These are phyloP conservation scores for Musa schizocarpa DNA, from an alignment of 176 grass and related monocot genomes.

Conservation along the genomic window DNA sequence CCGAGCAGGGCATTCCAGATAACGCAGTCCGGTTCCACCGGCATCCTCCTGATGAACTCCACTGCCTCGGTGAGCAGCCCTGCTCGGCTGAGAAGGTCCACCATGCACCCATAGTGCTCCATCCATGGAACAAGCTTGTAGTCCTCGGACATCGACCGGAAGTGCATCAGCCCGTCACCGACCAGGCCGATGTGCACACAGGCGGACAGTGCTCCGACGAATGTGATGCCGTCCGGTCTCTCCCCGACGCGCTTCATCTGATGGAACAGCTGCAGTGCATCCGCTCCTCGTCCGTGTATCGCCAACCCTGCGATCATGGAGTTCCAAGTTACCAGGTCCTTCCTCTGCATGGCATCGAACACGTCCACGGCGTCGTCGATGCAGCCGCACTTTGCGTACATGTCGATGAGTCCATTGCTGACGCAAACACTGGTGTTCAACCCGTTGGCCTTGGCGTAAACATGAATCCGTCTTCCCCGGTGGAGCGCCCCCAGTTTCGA, in stretches of 20 bases:
- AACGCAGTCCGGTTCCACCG: slow-evolving; percentile 7
- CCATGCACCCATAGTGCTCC: slow-evolving; percentile 18
- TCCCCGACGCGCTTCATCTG: background rate
- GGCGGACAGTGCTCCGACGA: slow-evolving; percentile 13
- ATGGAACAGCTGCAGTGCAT: slow-evolving; percentile 17
- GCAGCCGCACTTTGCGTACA: slow-evolving; percentile 22
- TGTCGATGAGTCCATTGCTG: slow-evolving; percentile 17
- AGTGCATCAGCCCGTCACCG: background rate
- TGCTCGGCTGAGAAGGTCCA: slow-evolving; percentile 19
- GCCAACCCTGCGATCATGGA: slow-evolving; percentile 19
- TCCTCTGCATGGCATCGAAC: background rate
- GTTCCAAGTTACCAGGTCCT: slow-evolving; percentile 22
- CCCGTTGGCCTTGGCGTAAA: background rate
- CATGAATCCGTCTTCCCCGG: slow-evolving; percentile 19
- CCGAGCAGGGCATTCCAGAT: slow-evolving; percentile 22
- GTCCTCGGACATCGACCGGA: slow-evolving; percentile 9
- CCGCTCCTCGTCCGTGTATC: slow-evolving; percentile 7
- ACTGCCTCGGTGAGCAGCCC: slow-evolving; percentile 8
- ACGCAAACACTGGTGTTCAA: slow-evolving; percentile 3
- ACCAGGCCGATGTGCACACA: slow-evolving; percentile 19
- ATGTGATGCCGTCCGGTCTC: slow-evolving; percentile 16
- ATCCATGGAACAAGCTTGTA: slow-evolving; percentile 7
- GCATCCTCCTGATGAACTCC: slow-evolving; percentile 9
- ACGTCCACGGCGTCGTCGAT: slow-evolving; percentile 1
- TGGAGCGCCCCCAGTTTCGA: slow-evolving; percentile 3